Base-by-base conservation (phyloP, 1,284 basidiomycete genomes). In the Thelephora terrestris region DNA sequence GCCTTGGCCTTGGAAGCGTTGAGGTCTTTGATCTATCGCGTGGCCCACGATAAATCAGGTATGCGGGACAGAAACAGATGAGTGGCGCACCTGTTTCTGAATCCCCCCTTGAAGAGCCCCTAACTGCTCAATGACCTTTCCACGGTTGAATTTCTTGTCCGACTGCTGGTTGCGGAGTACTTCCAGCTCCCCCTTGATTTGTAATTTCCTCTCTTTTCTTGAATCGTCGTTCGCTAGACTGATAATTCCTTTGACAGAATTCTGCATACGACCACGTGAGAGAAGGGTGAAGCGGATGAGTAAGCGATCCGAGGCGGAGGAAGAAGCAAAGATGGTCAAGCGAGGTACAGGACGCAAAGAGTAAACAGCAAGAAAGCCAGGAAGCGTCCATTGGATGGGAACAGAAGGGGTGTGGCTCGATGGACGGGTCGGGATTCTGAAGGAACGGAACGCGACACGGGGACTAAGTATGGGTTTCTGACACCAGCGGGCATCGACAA, bases 111-210 rank as follows among this genome's bases (percentile, higher is more conserved):
- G 83, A 47, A 94, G 62, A 23, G 76, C 59, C 62, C 90, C 90
- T 53, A 98, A 69, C 67, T 96, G 87, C 48, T 94, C 91, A 43
- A 85, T 66, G 44, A 89, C 72, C 70, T 91, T 92, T 27, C 73
- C 70, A 51, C 94, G 75, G 17, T 81, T 76, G 39, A 67, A 68
- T 72, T 97, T 98, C 71, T 71, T 81, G 53, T 75, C 78, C 37
- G 87, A 85, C 68, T 98, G 95, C 58, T 88, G 76, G 24, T 74
- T 76, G 39, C 90, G 84, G 52, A 98, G 76, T 47, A 66, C 58
- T 57, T 97, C 89, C 53, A 97, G 75, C 71, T 99, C 90, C 44
- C 82, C 71, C 55, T 83, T 83, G 51, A 99, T 80, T 47, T 73
- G 71, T 46, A 74, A 78, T 52, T 88, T 78, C 52, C 83, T 77